Base-by-base conservation (phyloP, 225 moss, liverwort and hornwort genomes). In the Anthoceros angustus region DNA sequence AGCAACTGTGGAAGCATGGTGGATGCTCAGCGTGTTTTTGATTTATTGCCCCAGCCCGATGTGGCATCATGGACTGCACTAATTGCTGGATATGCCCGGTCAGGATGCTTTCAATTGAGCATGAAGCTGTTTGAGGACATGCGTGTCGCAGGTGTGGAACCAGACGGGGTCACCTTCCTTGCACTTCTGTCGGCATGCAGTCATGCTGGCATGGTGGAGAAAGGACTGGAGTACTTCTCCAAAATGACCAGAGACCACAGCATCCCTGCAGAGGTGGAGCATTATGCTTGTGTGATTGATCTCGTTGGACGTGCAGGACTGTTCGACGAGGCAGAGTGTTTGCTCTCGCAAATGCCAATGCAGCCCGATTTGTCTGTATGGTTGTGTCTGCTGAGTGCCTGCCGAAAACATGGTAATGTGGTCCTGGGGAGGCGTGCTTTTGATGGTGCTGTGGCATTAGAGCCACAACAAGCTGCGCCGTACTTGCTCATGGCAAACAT, bases 11-110 rank as follows among this genome's bases (percentile, higher is more conserved):
- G 55, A 23, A 55, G 55, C 55, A 55, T 55, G n/a, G 55, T 55
- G 18, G 55, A 55, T 55, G 55, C n/a, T 20, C 55, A 55, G 55
- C n/a, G n/a, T 55, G 55, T 55, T 18, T 55, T 55, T 55, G 55
- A 55, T 55, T 18, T 12, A 15, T 4, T 55, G 5, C 18, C 55
- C 1, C n/a, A 55, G 55, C 8, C 55, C 23, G 55, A 55, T 55
- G 55, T 55, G 55, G 55, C 23, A 23, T 55, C 55, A 55, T 55
- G 55, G 55, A 55, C 18, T 55, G 55, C 55, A 55, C 14, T 55
- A 9, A 55, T 55, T 55, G 55, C 55, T 15, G 7, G 55, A 5
- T 55, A 55, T 20, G 12, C 55, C 0, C 55, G 55, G 12, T 23
- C 18, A 55, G 55, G 55, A 0, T 18, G 14, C 18, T 55, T 18